These are phyloP conservation scores for Magnolia changhungtana DNA, from an alignment of 164 flowering plant species.

Conservation along the genomic window DNA sequence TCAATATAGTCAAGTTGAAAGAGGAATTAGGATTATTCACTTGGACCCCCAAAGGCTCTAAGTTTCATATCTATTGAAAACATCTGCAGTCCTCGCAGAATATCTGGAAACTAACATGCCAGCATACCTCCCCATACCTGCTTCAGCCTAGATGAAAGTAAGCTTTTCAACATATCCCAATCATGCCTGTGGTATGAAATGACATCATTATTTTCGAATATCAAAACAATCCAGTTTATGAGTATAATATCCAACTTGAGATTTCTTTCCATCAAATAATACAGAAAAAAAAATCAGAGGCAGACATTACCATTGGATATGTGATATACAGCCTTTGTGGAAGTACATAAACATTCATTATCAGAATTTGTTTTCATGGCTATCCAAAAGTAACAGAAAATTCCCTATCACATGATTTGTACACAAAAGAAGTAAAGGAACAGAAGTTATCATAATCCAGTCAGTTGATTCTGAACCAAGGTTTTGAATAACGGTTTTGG, in stretches of 20 bases:
- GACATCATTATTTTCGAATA: too few relatives aligned
- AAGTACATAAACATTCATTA: not conserved
- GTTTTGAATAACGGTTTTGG: too few relatives aligned
- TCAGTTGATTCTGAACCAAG: not conserved
- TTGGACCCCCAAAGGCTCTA: not conserved
- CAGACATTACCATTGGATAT: not conserved
- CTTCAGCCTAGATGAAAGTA: constrained; percentile 78
- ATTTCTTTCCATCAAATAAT: not conserved
- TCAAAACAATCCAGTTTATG: not conserved
- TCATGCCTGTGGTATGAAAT: constrained; percentile 48
- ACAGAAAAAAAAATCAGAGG: not conserved
- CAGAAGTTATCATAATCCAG: not conserved
- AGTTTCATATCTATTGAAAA: not conserved
- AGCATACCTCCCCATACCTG: constrained; percentile 86
- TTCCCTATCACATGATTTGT: not conserved
- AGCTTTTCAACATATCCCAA: constrained; percentile 70
- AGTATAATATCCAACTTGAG: not conserved
- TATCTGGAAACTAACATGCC: constrained; percentile 19
- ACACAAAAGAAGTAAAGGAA: not conserved
- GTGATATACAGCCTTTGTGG: not conserved
- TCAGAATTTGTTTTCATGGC: not conserved
- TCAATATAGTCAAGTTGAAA: constrained; percentile 10
- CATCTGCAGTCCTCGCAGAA: not conserved
- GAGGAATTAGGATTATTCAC: not conserved
- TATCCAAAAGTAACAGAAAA: not conserved